Conservation (phyloP, 2,329 filamentous ascomycete genomes). For the Stagonosporopsis rhizophila region DNA sequence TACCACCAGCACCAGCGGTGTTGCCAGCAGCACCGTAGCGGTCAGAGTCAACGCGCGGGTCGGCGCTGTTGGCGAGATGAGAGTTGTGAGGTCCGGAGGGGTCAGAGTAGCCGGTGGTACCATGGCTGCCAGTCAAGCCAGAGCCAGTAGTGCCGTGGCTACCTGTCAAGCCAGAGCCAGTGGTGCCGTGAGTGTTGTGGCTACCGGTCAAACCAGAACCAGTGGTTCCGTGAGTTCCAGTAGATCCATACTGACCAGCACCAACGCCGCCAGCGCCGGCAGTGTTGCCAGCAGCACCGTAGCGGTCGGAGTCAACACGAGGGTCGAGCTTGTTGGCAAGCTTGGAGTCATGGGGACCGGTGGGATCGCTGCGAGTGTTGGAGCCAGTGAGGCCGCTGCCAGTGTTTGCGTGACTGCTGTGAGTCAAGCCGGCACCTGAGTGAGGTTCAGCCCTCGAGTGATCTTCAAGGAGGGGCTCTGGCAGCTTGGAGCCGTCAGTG, state of each 20-base stretch:
- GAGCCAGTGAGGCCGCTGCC: slow-evolving; percentile 17
- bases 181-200: slow-evolving; percentile 15
- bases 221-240: slow-evolving; percentile 13
- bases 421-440: slow-evolving; percentile 19
- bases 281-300: slow-evolving; percentile 35
- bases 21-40: slow-evolving; percentile 24
- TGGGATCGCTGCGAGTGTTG: slow-evolving; percentile 25
- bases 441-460: slow-evolving; percentile 18
- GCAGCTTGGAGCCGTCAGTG: slow-evolving; percentile 18
- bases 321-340: slow-evolving; percentile 29
- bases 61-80: slow-evolving; percentile 25
- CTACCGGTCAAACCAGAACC: slow-evolving; percentile 16
- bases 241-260: slow-evolving; percentile 17
- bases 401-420: slow-evolving; percentile 23
- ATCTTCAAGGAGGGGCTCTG: slow-evolving; percentile 17
- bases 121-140: slow-evolving; percentile 7
- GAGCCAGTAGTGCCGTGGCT: slow-evolving; percentile 16
- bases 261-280: slow-evolving; percentile 18
- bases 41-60: slow-evolving; percentile 38
- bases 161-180: slow-evolving; percentile 13
- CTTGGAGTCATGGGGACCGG: slow-evolving; percentile 24
- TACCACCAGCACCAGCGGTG: slow-evolving; percentile 22
- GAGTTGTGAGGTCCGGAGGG: slow-evolving; percentile 30
- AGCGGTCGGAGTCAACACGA: slow-evolving; percentile 40
- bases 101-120: slow-evolving; percentile 17